Evolutionary conservation across 441 rosid species (phyloP).

Genomic region (Biscutella laevigata): DNA sequence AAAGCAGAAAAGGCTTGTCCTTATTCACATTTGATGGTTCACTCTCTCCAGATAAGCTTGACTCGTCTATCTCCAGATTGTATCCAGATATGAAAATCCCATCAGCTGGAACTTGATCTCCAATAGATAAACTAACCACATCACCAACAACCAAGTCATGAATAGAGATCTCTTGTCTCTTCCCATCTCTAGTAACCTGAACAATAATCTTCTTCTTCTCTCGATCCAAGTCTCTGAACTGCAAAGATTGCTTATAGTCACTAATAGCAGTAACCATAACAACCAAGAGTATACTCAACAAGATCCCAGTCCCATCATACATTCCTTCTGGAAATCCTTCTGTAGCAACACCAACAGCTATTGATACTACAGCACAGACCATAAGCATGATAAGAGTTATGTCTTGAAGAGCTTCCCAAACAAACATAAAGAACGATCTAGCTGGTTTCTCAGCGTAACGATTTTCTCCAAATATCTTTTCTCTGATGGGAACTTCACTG

Average conservation of each 20-base stretch:
- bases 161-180: conserved; percentile 31
- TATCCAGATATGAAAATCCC: conserved; percentile 41
- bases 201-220: conserved; percentile 40
- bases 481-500: conserved; percentile 36
- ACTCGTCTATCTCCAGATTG: conserved; percentile 47
- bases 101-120: conserved; percentile 47
- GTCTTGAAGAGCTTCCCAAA: too few relatives aligned
- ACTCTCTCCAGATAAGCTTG: conserved; percentile 52
- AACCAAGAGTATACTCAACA: conserved; percentile 39
- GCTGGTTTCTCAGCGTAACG: conserved; percentile 64
- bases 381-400: conserved; percentile 50
- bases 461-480: conserved; percentile 58
- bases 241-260: conserved; percentile 43
- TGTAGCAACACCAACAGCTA: conserved; percentile 51
- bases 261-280: conserved; percentile 44
- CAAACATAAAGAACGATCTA: conserved; percentile 41
- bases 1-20: conserved; percentile 41
- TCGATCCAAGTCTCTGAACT: conserved; percentile 37
- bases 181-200: conserved; percentile 38
- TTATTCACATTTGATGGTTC: conserved; percentile 35
- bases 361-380: conserved; percentile 50
- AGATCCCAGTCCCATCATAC: conserved; percentile 39
- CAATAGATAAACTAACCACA: conserved; percentile 35
- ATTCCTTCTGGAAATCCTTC: conserved; percentile 54
- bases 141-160: conserved; percentile 46